Evolutionary conservation across 1,284 basidiomycete genomes (phyloP).

Genomic region (Malassezia vespertilionis): DNA sequence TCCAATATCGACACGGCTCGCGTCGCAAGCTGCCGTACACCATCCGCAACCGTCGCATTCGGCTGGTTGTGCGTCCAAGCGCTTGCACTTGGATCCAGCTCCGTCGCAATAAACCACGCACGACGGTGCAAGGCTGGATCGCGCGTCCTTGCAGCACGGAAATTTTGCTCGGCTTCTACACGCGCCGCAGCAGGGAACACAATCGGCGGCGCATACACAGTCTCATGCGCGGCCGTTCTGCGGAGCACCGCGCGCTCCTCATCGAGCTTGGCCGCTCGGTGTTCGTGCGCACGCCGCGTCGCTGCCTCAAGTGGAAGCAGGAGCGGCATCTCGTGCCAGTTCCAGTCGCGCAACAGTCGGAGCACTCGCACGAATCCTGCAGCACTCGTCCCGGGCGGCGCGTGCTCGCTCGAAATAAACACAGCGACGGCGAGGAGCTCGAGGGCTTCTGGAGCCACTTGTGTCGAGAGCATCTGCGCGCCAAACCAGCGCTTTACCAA

Average conservation of each 20-base stretch:
- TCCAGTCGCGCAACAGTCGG: constrained; percentile 65
- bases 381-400: constrained; percentile 50
- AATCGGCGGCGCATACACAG: constrained; percentile 6
- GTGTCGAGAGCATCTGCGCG: constrained; percentile 68
- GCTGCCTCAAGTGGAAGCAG: constrained; percentile 50
- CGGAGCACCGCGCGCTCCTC: constrained; percentile 21
- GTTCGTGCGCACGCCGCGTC: constrained; percentile 21
- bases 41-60: constrained; percentile 29
- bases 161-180: constrained; percentile 55
- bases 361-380: constrained; percentile 71
- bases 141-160: constrained; percentile 47
- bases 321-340: constrained; percentile 56
- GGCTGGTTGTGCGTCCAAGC: constrained; percentile 57
- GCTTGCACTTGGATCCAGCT: constrained; percentile 62
- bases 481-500: constrained; percentile 86
- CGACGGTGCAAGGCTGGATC: constrained; percentile 48
- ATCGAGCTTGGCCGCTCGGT: constrained; percentile 51
- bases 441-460: constrained; percentile 64
- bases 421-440: constrained; percentile 69
- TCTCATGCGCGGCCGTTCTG: no score
- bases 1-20: constrained; percentile 24
- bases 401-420: constrained; percentile 49
- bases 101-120: constrained; percentile 73
- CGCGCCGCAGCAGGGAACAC: constrained; percentile 51
- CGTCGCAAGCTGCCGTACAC: constrained; percentile 27